Conservation (phyloP, 208 protist genomes). For the Zelonia costaricensis region DNA sequence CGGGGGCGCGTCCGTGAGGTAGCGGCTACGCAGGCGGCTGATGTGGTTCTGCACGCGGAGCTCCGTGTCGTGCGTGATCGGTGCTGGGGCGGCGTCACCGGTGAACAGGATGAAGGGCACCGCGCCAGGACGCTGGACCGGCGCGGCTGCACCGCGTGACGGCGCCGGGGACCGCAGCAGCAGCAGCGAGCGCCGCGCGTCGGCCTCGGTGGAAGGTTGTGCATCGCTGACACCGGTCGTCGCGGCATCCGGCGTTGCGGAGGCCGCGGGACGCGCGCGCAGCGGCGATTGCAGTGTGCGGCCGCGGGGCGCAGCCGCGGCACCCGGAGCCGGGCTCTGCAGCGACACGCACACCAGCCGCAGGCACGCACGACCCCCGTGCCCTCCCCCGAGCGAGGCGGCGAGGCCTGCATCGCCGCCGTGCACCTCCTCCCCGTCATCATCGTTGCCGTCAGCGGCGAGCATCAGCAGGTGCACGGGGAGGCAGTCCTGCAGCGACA, state of each 20-base stretch:
- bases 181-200: not conserved
- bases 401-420: not conserved
- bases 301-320: not conserved
- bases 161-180: not conserved
- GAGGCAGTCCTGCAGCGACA: constrained; percentile 45
- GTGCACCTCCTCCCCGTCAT: not conserved
- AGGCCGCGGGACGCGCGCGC: too few species aligned
- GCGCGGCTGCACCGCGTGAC: not conserved
- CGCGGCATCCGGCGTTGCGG: not conserved
- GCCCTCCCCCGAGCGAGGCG: too few species aligned
- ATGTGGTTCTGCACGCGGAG: too few species aligned
- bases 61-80: too few species aligned
- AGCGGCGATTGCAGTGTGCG: too few species aligned
- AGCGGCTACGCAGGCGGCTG: too few species aligned
- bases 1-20: too few species aligned
- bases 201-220: too few species aligned
- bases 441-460: not conserved
- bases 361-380: not conserved
- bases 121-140: constrained; percentile 5
- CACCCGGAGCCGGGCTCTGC: not conserved
- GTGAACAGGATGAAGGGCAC: constrained; percentile 20
- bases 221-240: too few species aligned
- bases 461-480: constrained; percentile 41
- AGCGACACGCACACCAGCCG: constrained; percentile 23
- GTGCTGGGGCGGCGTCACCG: too few species aligned